Base-by-base conservation (phyloP, 192 early-diverging fungal genomes). In the Haplosporangium gracile region DNA sequence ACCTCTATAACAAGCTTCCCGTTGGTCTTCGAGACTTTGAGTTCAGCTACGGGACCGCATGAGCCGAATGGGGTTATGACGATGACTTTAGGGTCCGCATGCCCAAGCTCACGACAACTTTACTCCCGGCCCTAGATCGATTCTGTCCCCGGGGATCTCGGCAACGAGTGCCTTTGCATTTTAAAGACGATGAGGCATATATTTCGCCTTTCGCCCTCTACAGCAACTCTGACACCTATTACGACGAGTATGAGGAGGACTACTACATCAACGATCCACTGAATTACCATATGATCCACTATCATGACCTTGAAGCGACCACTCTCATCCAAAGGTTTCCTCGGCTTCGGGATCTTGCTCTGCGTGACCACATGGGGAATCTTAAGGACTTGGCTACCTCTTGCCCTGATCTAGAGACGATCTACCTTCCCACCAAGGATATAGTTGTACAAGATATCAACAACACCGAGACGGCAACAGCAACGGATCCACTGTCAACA, bases 341-440 rank as follows among this genome's bases (percentile, higher is more conserved):
- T 7, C 69, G 24, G 32, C 69, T 70, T 18, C 36, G 5, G 69
- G 69, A 70, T 20, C 39, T 70, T 42, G 69, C 42, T 24, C 18
- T 70, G 69, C n/a, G 29, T 3, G 15, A 39, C 39, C 32, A 24
- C 36, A 0, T 9, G 10, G 38, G 69, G 9, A n/a, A 42, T 0
- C 10, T 70, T 4, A 22, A 40, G 18, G 15, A 20, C 4, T 22
- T 70, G 69, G 39, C 42, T 0, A 34, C 9, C 2, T 70, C 39
- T 70, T 70, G 39, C 20, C 69, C 38, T 70, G 69, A 70, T 34
- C 20, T 70, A 20, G 69, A 70, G 69, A 70, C 69, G 4, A 11
- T 70, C 13, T 39, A 70, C 69, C 16, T 70, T 24, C 11, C 20
- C 0, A 9, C 5, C 38, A 15, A n/a, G 36, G 26, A 3, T 3